These are phyloP conservation scores for Fusarium decemcellulare DNA, from an alignment of 2,329 filamentous ascomycete species.

Conservation along the genomic window DNA sequence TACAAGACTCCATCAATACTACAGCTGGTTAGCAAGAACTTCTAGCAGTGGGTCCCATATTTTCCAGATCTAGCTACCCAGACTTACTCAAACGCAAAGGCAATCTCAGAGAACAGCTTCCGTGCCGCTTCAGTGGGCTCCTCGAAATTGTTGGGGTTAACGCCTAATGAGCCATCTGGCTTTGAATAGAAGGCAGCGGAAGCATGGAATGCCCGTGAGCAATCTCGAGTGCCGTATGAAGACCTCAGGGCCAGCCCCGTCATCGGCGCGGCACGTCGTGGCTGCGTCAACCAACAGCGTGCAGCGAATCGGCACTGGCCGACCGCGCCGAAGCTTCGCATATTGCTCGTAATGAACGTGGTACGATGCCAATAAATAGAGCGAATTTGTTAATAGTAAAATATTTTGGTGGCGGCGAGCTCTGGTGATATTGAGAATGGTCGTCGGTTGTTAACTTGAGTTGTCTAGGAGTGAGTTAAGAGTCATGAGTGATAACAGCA, in stretches of 20 bases:
- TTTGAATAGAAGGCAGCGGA: constrained; percentile 35
- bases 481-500: constrained; percentile 40
- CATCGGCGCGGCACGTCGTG: constrained; percentile 32
- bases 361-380: background rate
- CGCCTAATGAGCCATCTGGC: constrained; percentile 38
- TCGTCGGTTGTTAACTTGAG: constrained; percentile 5
- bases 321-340: constrained; percentile 44
- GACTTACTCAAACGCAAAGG: constrained; percentile 56
- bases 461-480: background rate
- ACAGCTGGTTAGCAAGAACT: constrained; percentile 27
- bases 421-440: background rate
- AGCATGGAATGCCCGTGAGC: constrained; percentile 26
- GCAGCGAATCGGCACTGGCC: constrained; percentile 46
- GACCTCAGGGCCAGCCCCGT: constrained; percentile 15
- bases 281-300: constrained; percentile 35
- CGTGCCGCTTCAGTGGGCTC: constrained; percentile 40
- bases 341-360: constrained; percentile 16
- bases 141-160: constrained; percentile 37
- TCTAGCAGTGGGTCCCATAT: background rate
- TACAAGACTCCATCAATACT: constrained; percentile 96
- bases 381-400: background rate
- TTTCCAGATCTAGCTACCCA: no score
- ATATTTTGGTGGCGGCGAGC: background rate
- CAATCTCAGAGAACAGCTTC: constrained; percentile 51
- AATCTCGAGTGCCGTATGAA: constrained; percentile 11